Base-by-base conservation (phyloP, 2,329 filamentous ascomycete genomes). In the Ophiostoma quercus region DNA sequence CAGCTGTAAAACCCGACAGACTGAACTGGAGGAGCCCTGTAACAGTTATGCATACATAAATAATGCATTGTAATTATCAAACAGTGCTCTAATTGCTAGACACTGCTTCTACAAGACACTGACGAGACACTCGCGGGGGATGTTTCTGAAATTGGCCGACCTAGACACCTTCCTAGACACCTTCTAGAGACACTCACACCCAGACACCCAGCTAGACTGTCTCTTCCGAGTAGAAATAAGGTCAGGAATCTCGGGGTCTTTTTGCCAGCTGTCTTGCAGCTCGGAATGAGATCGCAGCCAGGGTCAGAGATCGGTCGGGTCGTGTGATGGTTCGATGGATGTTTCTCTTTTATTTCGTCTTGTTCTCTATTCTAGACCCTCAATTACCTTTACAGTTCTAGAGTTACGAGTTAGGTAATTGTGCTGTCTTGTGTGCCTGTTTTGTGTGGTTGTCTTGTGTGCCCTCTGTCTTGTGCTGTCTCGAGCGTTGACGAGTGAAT, bases 81-180 rank as follows among this genome's bases (percentile, higher is more conserved):
- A 47, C 43, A 47, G 4, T 47, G 16, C 43, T 47, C 43, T 47
- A 14, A 14, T 12, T 12, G 11, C 39, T 5, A 51, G 47, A 51
- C 43, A 51, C 47, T 51, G 8, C 14, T 51, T 41, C 39, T 41
- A 12, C 8, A 25, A 12, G 51, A 57, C 12, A 9, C 16, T 8
- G 2, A 57, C 11, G 22, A 62, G n/a, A 57, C 51, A 62, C 25
- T 32, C 22, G 57, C 57, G 57, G 57, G 57, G 14, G 57, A 62
- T 62, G 57, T 62, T 62, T 62, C 57, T 62, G 57, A 62, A 62
- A 62, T 62, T 62, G 57, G 57, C 57, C 57, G 57, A 62, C 57
- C 51, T 25, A 57, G 57, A 62, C 57, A 62, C 25, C 16, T 5
- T 47, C 39, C 11, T 25, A 57, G 57, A 62, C 57, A 62, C 25